Conservation (phyloP, 1,284 basidiomycete genomes). For the Fistulina hepatica region DNA sequence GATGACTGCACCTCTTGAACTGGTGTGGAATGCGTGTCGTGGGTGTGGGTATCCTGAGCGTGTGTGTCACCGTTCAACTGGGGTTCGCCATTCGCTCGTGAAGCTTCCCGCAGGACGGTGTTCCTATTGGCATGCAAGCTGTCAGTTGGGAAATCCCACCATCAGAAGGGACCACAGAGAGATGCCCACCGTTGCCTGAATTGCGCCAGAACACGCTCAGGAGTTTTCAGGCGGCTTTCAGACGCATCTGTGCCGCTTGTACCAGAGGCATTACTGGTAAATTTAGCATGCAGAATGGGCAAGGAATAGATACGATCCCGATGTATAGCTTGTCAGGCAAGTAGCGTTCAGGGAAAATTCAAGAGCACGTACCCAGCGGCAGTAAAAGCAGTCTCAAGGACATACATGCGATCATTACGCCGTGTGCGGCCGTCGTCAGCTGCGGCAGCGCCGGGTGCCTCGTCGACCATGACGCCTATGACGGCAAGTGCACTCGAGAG, state of each 20-base stretch:
- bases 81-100: constrained; percentile 18
- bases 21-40: constrained; percentile 5
- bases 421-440: constrained; percentile 32
- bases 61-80: neutral
- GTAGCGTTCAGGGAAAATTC: neutral
- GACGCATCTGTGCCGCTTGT: constrained; percentile 28
- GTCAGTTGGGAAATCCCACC: constrained; percentile 6
- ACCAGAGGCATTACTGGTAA: too few species aligned
- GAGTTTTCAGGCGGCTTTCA: constrained; percentile 34
- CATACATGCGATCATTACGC: constrained; percentile 60
- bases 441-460: constrained; percentile 51
- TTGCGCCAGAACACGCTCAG: constrained; percentile 38
- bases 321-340: constrained; percentile 9
- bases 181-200: constrained; percentile 61
- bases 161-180: constrained; percentile 7
- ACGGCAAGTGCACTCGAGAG: constrained; percentile 50
- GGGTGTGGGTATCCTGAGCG: constrained; percentile 1
- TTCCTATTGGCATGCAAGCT: too few species aligned
- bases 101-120: constrained; percentile 44
- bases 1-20: neutral
- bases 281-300: too few species aligned
- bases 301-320: too few species aligned
- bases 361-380: constrained; percentile 34
- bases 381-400: constrained; percentile 48
- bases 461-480: constrained; percentile 48